These are phyloP conservation scores for Fusarium globosum DNA, from an alignment of 2,329 filamentous ascomycete genomes.

Conservation along the genomic window DNA sequence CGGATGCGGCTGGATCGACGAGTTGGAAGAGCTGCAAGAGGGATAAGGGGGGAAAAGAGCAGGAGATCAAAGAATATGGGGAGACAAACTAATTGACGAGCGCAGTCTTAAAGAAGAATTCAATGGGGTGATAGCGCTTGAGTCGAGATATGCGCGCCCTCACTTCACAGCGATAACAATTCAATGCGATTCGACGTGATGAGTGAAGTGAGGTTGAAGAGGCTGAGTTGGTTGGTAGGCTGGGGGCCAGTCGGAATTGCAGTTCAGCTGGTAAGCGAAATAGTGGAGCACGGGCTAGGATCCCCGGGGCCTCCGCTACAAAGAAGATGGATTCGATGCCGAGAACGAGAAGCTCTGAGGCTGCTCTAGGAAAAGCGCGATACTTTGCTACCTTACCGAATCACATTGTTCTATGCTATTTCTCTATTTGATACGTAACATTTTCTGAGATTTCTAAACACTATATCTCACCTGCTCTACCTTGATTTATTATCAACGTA, in stretches of 20 bases:
- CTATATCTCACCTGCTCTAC: neutral
- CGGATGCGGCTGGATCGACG: slow-evolving; percentile 38
- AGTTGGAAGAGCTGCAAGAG: slow-evolving; percentile 33
- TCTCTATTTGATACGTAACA: neutral
- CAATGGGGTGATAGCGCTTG: slow-evolving; percentile 31
- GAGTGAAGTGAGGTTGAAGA: slow-evolving; percentile 44
- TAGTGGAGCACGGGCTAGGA: slow-evolving; percentile 17
- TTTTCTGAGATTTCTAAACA: neutral
- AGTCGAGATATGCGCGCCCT: slow-evolving; percentile 38
- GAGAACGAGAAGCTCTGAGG: slow-evolving; percentile 4
- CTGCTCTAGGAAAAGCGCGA: slow-evolving; percentile 32
- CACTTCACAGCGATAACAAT: slow-evolving; percentile 37
- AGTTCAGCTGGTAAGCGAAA: slow-evolving; percentile 40
- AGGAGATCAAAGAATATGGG: slow-evolving; percentile 40
- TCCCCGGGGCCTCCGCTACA: neutral
- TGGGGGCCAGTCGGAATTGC: slow-evolving; percentile 22
- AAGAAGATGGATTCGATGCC: neutral
- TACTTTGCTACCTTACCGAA: neutral
- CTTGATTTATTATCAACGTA: neutral
- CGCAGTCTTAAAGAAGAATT: slow-evolving; percentile 42
- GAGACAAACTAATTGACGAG: slow-evolving; percentile 52
- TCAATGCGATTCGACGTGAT: slow-evolving; percentile 33
- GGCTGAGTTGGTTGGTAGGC: slow-evolving; percentile 44
- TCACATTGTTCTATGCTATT: neutral
- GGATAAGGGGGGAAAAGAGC: slow-evolving; percentile 34